Conservation (phyloP, 179 eudicot genomes). For the Carnegiea gigantea region DNA sequence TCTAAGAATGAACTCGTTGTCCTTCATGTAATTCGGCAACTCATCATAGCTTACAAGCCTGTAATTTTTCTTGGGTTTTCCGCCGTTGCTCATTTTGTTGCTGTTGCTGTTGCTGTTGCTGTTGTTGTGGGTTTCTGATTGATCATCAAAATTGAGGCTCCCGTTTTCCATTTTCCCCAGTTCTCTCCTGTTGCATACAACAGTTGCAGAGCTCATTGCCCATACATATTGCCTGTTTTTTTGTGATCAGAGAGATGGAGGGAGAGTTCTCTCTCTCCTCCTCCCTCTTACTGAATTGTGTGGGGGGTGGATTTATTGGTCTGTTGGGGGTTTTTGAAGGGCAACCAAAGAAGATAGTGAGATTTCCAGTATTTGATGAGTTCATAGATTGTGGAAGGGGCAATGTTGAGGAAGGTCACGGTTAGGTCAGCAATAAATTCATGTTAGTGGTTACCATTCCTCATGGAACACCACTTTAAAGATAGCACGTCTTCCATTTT, state of each 20-base stretch:
- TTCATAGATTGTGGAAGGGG: neutral
- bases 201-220: conserved; percentile 23
- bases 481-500: neutral
- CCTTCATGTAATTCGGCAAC: conserved; percentile 90
- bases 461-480: neutral
- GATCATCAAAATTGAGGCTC: neutral
- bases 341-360: neutral
- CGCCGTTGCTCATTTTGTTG: conserved; percentile 1
- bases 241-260: neutral
- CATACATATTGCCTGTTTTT: neutral
- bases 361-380: neutral
- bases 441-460: neutral
- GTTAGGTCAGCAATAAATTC: conserved; percentile 10
- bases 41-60: conserved; percentile 45
- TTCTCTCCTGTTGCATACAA: conserved; percentile 21
- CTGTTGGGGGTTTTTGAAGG: neutral
- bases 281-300: conserved; percentile 2
- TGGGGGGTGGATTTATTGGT: neutral
- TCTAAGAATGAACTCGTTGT: conserved; percentile 73
- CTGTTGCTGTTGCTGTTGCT: neutral
- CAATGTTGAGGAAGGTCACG: neutral
- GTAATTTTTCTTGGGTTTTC: conserved; percentile 10
- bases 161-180: conserved; percentile 28
- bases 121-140: neutral
- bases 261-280: neutral